These are phyloP conservation scores for Ascochyta pisi DNA, from an alignment of 2,329 filamentous ascomycete genomes.

Conservation along the genomic window DNA sequence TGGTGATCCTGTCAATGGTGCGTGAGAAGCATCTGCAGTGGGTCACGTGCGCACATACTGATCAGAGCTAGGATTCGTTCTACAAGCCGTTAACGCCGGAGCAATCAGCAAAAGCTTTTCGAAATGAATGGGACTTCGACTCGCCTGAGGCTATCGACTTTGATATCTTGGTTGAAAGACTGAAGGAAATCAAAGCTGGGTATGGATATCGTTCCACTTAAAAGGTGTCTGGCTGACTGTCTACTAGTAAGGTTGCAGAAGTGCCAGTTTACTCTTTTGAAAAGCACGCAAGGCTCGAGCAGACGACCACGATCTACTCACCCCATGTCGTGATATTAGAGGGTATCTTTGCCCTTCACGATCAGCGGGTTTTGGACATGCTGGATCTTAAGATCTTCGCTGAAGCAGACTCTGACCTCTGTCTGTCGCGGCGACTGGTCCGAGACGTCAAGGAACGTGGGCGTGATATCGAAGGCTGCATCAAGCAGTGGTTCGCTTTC, in stretches of 20 bases:
- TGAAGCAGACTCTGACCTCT: constrained; percentile 94
- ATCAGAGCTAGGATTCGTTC: constrained; percentile 79
- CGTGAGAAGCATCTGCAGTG: constrained; percentile 19
- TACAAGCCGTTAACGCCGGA: constrained; percentile 88
- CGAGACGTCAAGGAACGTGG: constrained; percentile 90
- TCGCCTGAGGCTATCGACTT: constrained; percentile 95
- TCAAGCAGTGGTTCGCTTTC: constrained; percentile 97
- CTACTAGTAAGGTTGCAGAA: constrained; percentile 77
- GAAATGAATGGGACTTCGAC: constrained; percentile 95
- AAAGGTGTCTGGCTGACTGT: constrained; percentile 22
- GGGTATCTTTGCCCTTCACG: constrained; percentile 94
- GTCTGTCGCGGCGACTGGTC: constrained; percentile 72
- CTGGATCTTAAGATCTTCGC: constrained; percentile 97
- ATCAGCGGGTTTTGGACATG: constrained; percentile 81
- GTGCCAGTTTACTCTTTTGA: constrained; percentile 96
- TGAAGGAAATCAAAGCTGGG: constrained; percentile 90
- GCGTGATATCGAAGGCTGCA: constrained; percentile 90
- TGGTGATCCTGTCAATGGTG: constrained; percentile 97
- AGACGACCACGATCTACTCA: constrained; percentile 91
- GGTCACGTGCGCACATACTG: constrained; percentile 35
- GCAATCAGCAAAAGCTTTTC: constrained; percentile 80
- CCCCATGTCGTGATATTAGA: constrained; percentile 95
- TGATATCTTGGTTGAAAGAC: constrained; percentile 78
- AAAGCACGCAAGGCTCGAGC: constrained; percentile 79
- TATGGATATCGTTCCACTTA: constrained; percentile 51